Evolutionary conservation across 1,284 basidiomycete species (phyloP).

Genomic region (Cryptococcus jaspeensis): DNA sequence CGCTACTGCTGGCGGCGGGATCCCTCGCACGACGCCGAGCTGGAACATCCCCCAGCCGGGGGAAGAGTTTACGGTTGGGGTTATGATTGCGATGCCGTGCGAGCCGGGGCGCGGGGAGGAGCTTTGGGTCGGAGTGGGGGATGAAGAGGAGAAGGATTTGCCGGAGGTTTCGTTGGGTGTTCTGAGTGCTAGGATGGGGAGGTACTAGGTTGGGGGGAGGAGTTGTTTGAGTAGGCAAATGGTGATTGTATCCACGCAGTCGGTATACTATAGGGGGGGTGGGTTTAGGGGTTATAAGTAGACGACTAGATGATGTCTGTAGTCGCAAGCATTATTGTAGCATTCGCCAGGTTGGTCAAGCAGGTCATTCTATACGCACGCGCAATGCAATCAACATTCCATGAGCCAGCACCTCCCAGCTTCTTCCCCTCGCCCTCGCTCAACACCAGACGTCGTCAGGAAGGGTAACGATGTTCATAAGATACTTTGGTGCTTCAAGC

Average conservation of each 20-base stretch:
- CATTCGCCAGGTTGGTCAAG: slow-evolving; percentile 73
- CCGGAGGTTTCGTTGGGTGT: slow-evolving; percentile 42
- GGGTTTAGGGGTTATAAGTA: too few species aligned
- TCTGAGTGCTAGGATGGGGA: slow-evolving; percentile 16
- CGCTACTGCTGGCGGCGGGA: background rate
- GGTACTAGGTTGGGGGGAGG: too few species aligned
- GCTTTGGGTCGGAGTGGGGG: slow-evolving; percentile 19
- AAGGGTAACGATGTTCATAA: too few species aligned
- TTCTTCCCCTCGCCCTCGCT: too few species aligned
- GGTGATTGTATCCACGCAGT: too few species aligned
- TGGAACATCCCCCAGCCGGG: slow-evolving; percentile 21
- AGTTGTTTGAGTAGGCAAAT: too few species aligned
- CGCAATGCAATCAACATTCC: too few species aligned
- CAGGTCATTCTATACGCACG: too few species aligned
- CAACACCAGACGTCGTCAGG: slow-evolving; percentile 53
- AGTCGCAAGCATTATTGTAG: slow-evolving; percentile 89
- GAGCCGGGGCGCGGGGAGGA: slow-evolving; percentile 14
- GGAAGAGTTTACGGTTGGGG: slow-evolving; percentile 35
- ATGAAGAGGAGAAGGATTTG: slow-evolving; percentile 30
- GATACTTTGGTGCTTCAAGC: too few species aligned
- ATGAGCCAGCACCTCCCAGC: too few species aligned
- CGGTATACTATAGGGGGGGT: too few species aligned
- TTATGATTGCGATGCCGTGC: slow-evolving; percentile 42
- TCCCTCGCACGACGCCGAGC: slow-evolving; percentile 8
- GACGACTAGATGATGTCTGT: slow-evolving; percentile 13